Conservation (phyloP, 2,329 filamentous ascomycete species). For the Colletotrichum acutatum region DNA sequence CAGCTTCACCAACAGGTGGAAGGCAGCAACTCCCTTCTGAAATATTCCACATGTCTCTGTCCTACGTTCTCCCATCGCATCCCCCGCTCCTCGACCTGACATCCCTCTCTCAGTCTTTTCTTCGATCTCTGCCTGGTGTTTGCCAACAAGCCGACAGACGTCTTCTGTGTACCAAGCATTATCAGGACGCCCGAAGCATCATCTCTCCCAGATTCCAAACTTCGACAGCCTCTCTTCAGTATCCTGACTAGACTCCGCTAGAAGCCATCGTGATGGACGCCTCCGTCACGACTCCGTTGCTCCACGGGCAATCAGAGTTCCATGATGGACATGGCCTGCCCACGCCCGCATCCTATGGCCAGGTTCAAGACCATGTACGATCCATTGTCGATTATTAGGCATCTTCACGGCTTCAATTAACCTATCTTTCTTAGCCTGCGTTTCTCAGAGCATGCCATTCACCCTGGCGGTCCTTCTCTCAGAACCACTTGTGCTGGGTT, state of each 20-base stretch:
- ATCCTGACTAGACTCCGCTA: neutral
- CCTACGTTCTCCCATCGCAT: neutral
- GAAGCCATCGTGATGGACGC: constrained; percentile 18
- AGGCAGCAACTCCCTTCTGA: neutral
- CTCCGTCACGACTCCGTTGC: constrained; percentile 36
- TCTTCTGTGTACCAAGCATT: neutral
- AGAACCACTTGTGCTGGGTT: constrained; percentile 56
- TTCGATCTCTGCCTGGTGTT: constrained; percentile 1
- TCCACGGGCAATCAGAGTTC: constrained; percentile 23
- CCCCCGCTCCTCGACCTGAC: neutral
- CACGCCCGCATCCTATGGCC: constrained; percentile 33
- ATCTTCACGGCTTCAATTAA: constrained; percentile 25
- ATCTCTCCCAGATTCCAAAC: neutral
- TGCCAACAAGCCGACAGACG: neutral
- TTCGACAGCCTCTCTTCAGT: constrained; percentile 10
- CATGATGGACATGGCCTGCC: constrained; percentile 23
- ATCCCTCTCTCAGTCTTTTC: neutral
- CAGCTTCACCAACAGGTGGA: neutral
- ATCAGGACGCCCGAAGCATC: neutral
- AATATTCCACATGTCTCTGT: neutral
- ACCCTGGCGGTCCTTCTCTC: constrained; percentile 59
- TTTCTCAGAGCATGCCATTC: constrained; percentile 64
- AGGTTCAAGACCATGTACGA: constrained; percentile 45
- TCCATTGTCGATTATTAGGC: neutral
- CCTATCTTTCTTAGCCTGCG: constrained; percentile 52